Evolutionary conservation across 768 basidiomycete genomes (phyloP).

Genomic region (Suillus variegatus): DNA sequence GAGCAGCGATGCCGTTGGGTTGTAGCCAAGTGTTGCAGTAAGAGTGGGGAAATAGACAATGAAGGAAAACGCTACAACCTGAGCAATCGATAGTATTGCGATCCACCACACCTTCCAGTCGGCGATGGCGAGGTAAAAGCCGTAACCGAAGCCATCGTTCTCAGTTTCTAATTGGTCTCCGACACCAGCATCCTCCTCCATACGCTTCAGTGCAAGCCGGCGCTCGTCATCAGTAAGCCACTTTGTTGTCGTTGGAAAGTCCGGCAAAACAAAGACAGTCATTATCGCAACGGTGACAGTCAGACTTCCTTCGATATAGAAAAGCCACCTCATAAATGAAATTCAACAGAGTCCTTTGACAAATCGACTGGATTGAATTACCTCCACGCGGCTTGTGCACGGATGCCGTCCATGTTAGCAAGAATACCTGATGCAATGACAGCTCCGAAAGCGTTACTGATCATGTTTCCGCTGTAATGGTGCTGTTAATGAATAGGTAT

Average conservation of each 20-base stretch:
- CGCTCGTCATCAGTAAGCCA: constrained; percentile 41
- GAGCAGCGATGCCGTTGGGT: constrained; percentile 60
- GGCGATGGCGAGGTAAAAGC: constrained; percentile 57
- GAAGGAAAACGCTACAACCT: constrained; percentile 61
- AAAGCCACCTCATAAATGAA: constrained; percentile 42
- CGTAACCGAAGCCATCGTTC: constrained; percentile 37
- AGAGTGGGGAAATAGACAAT: constrained; percentile 81
- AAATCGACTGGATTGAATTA: constrained; percentile 1
- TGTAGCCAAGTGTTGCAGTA: constrained; percentile 69
- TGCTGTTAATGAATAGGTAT: no score
- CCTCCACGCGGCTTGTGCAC: constrained; percentile 54
- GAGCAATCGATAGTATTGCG: constrained; percentile 43
- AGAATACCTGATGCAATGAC: constrained; percentile 51
- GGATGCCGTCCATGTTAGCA: constrained; percentile 45
- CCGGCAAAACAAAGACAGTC: constrained; percentile 48
- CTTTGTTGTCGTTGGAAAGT: constrained; percentile 41
- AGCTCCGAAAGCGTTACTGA: constrained; percentile 58
- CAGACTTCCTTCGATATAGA: constrained; percentile 46
- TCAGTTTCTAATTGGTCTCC: constrained; percentile 53
- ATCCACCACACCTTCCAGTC: constrained; percentile 89
- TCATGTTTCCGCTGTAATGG: constrained; percentile 39
- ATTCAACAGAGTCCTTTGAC: constrained; percentile 5
- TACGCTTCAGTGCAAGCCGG: constrained; percentile 53
- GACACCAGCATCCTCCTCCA: constrained; percentile 66
- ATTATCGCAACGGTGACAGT: constrained; percentile 47